Evolutionary conservation across 306 rosid species (phyloP), one percentile per base, ranked within the genome.

Genomic region (Gillenia trifoliata): DNA sequence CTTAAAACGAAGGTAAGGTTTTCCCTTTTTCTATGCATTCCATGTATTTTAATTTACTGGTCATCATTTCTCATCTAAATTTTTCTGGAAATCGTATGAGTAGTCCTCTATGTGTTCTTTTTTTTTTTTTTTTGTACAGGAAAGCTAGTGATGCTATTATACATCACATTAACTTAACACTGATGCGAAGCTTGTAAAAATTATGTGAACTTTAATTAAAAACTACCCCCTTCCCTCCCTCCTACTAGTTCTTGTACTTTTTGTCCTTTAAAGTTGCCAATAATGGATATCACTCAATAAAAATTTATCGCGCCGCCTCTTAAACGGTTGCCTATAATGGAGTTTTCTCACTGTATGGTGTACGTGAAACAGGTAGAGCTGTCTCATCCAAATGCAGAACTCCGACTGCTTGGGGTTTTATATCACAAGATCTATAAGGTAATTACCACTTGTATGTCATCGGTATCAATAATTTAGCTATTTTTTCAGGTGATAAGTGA

Each of bases 351-450:
- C 15, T n/a, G n/a, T n/a, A n/a, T 75, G 68, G 7, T 62, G 20
- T 68, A 50, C 66, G 13, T 72, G 57, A 78, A 80, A 82, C 94
- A 93, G 98, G 96, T 91, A 31, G 98, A 91, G 81, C 82, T 93
- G 80, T 89, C 98, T 54, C 89, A 80, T 83, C 90, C 93, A 22
- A 76, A 87, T 74, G 98, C 94, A 11, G 97, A 91, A 82, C 87
- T 93, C 72, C 86, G 98, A 81, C 82, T 93, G 78, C 88, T 93
- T 23, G 98, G 91, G 80, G 97, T 91, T 82, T 93, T 93, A 75
- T 89, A 89, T 82, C 98, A 93, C 87, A 93, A 89, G 84, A 93
- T 93, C 59, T 93, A 93, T 71, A 93, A 93, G 97, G 98, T 93
- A 61, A 19, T 71, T 45, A n/a, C n/a, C n/a, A 19, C 29, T n/a